Percentiles rank a stretch among this genome's conserved stretches.
phyloP scores from a whole-genome alignment of 768 basidiomycete genomes.

The Dentipellis sp. region DNA sequence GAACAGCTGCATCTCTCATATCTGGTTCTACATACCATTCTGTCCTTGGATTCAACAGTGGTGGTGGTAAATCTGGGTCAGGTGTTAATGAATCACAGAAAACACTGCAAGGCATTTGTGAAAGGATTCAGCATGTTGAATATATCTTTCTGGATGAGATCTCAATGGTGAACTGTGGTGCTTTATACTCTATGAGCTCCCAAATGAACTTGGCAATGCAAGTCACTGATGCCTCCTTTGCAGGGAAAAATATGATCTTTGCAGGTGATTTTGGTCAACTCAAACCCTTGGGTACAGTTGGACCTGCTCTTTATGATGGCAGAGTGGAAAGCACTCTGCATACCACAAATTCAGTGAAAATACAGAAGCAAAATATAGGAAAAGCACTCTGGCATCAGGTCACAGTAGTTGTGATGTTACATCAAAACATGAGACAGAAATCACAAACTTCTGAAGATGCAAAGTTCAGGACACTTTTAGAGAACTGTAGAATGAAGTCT shows the following conservation, averaged over 20 bases:
- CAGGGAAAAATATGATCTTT: constrained; percentile 33
- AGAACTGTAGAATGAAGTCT: constrained; percentile 30
- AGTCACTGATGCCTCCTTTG: constrained; percentile 20
- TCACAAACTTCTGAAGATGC: constrained; percentile 15
- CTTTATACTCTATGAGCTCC: constrained; percentile 19
- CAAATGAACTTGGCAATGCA: constrained; percentile 14
- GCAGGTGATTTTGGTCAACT: constrained; percentile 39
- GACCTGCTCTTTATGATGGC: constrained; percentile 14
- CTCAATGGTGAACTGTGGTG: constrained; percentile 30
- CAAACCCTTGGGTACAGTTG: constrained; percentile 23
- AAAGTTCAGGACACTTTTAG: constrained; percentile 21
- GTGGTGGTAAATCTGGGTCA: neutral
- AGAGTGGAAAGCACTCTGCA: neutral
- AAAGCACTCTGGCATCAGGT: constrained; percentile 14
- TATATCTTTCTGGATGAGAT: constrained; percentile 36
- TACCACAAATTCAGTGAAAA: neutral
- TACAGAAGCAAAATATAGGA: constrained; percentile 11
- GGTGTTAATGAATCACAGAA: neutral
- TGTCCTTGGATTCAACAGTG: constrained; percentile 2
- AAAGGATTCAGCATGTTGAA: constrained; percentile 19
- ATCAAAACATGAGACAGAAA: constrained; percentile 13
- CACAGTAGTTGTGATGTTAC: constrained; percentile 13
- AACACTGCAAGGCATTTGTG: neutral
- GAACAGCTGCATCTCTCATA: constrained; percentile 10
- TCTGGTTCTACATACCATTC: constrained; percentile 18